Conservation (phyloP, 2,329 filamentous ascomycete species). For the Pseudocercospora eumusae region DNA sequence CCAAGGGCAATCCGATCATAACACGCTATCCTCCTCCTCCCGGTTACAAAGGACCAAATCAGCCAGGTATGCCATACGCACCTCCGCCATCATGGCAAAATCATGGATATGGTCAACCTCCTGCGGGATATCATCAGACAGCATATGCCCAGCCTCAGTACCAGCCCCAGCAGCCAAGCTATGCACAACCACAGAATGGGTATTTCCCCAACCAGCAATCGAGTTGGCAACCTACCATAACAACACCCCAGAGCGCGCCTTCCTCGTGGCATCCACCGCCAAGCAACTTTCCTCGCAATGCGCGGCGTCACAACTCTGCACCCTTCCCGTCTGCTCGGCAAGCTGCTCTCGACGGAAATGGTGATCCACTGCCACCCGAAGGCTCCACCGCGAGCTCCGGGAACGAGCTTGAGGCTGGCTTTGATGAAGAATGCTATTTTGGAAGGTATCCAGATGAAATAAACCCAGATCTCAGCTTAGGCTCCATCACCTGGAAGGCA, state of each 20-base stretch:
- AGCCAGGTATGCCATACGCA: constrained; percentile 22
- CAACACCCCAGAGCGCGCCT: constrained; percentile 20
- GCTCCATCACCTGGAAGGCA: constrained; percentile 49
- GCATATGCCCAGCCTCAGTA: constrained; percentile 22
- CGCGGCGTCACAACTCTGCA: constrained; percentile 29
- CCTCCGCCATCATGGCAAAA: constrained; percentile 29
- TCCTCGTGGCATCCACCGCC: constrained; percentile 28
- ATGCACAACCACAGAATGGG: constrained; percentile 11
- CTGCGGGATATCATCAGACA: constrained; percentile 16
- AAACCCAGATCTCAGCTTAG: constrained; percentile 48
- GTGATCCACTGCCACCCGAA: constrained; percentile 31
- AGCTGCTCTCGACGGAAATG: constrained; percentile 33
- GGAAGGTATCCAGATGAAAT: constrained; percentile 49
- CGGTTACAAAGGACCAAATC: constrained; percentile 43
- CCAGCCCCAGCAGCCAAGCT: constrained; percentile 23
- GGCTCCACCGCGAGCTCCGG: constrained; percentile 14
- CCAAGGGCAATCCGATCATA: constrained; percentile 51
- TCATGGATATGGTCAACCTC: constrained; percentile 18
- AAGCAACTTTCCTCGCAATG: not conserved
- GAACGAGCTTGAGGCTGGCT: constrained; percentile 45
- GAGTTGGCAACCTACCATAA: constrained; percentile 16
- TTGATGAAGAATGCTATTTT: constrained; percentile 48
- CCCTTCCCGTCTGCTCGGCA: constrained; percentile 12
- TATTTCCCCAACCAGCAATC: constrained; percentile 8
- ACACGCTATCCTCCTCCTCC: constrained; percentile 54